Base-by-base conservation (phyloP, 192 early-diverging fungal species). In the Coemansia guatemalensis region DNA sequence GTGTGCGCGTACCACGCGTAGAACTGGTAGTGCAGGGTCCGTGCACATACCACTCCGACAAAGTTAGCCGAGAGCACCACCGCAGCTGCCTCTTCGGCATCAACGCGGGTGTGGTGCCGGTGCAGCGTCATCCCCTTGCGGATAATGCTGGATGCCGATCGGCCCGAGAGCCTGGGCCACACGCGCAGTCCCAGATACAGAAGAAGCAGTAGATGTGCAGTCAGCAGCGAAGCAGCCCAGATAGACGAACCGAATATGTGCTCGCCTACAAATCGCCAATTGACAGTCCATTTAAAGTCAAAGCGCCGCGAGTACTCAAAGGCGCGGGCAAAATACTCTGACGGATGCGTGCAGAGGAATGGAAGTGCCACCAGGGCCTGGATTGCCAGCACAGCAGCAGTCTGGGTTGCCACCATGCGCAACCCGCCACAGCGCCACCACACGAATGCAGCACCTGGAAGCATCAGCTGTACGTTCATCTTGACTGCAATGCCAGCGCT, bases 21-120 rank as follows among this genome's bases (percentile, higher is more conserved):
- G 69, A 99, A 99, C 83, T 97, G 95, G 68, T 96, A 97, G 68
- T 99, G 96, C 57, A 99, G 76, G 1, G 91, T 89, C 23, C 96
- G 76, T 5, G 95, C 90, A 74, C 90, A 96, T 0, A 90, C 61
- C 35, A 99, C 86, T 17, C 96, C 96, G 21, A 94, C 89, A 72
- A 99, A 86, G 76, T 97, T 97, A 25, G 85, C 83, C 0, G 89
- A 89, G 53, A 97, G 95, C 81, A 96, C 79, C 17, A 81, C 78
- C 14, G 53, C 48, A 1, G 58, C 21, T 4, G 66, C 51, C 47
- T 81, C 68, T 11, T 56, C 53, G 2, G 70, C 56, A 12, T 12
- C 50, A 6, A 48, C 54, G 8, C 18, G 6, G 1, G 27, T 39
- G 9, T 6, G 25, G 23, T 25, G 39, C 2, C 20, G 41, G 29